These are phyloP conservation scores for Pleurotus platypus DNA, from an alignment of 768 basidiomycete genomes.

Conservation along the genomic window DNA sequence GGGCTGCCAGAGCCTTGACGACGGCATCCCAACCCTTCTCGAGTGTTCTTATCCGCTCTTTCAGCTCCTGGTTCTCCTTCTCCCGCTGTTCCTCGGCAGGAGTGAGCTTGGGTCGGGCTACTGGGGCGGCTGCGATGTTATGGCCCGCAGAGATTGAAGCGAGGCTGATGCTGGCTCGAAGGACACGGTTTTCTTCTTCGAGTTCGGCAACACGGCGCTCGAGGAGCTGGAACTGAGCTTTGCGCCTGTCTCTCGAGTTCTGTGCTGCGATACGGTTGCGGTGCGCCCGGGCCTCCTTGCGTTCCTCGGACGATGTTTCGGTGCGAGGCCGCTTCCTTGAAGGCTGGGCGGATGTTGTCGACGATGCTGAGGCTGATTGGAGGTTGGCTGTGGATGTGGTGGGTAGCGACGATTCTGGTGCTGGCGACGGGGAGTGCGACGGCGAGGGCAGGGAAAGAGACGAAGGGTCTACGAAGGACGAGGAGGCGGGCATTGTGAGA, in stretches of 20 bases:
- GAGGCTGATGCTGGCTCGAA: constrained; percentile 50
- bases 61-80: constrained; percentile 71
- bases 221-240: constrained; percentile 73
- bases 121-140: constrained; percentile 14
- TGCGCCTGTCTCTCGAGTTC: constrained; percentile 87
- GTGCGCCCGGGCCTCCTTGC: constrained; percentile 85
- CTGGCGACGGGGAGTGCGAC: constrained; percentile 20
- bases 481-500: constrained; percentile 10
- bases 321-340: constrained; percentile 76
- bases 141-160: constrained; percentile 22
- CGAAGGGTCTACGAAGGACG: constrained; percentile 26
- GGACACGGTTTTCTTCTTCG: constrained; percentile 79
- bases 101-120: constrained; percentile 25
- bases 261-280: constrained; percentile 93
- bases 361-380: constrained; percentile 6
- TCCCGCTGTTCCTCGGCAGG: constrained; percentile 39
- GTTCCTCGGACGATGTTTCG: constrained; percentile 63
- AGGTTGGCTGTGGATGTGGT: constrained; percentile 11
- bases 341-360: constrained; percentile 32
- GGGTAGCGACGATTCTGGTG: constrained; percentile 13
- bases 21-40: constrained; percentile 83
- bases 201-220: constrained; percentile 68
- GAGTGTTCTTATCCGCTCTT: constrained; percentile 72
- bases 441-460: constrained; percentile 26
- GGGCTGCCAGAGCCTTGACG: constrained; percentile 67